Base-by-base conservation (phyloP, 2,329 filamentous ascomycete genomes). In the Aspergillus fumigatiaffinis region DNA sequence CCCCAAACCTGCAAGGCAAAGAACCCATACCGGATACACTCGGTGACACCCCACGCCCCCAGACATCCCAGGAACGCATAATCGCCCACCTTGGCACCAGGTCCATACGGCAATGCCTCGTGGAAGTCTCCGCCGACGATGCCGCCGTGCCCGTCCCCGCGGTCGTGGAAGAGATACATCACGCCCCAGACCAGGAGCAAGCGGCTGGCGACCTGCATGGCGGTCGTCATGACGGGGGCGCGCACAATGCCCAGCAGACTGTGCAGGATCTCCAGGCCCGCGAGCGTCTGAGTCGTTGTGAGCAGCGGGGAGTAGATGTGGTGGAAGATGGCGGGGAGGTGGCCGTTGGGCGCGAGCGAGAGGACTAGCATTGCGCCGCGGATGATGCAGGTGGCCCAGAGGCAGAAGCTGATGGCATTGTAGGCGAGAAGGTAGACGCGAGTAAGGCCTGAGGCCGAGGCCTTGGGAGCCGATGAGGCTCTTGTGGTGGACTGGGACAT, bases 21-120 rank as follows among this genome's bases (percentile, higher is more conserved):
- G 82, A 90, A 99, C 50, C 85, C 84, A 82, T 99, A 99, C 54
- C 94, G 88, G 67, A 97, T 88, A 53, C 96, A 89, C 78, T 99
- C 94, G 59, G 94, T 97, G 58, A 91, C 75, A 62, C 86, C 88
- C 93, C 94, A 97, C 32, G 94, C 92, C 55, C 88, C 69, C 57
- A 97, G 82, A 60, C 76, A 78, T 1, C 76, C 76, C n/a, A 77
- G 60, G 59, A 79, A 78, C 4, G 71, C 76, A 57, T 68, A 75
- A 60, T 77, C 74, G n/a, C 72, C 73, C 2, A 69, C 20, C 56
- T 72, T 65, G 2, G 65, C 60, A 4, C 52, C 63, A 1, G 46
- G 60, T 2, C 23, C 14, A 12, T 25, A 44, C 17, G 44, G 44
- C 21, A 47, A 23, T 14, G 44, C 26, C 46, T 61, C 14, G 46